These are phyloP conservation scores for Priceomyces medius DNA, from an alignment of 805 yeast genomes.

Conservation along the genomic window DNA sequence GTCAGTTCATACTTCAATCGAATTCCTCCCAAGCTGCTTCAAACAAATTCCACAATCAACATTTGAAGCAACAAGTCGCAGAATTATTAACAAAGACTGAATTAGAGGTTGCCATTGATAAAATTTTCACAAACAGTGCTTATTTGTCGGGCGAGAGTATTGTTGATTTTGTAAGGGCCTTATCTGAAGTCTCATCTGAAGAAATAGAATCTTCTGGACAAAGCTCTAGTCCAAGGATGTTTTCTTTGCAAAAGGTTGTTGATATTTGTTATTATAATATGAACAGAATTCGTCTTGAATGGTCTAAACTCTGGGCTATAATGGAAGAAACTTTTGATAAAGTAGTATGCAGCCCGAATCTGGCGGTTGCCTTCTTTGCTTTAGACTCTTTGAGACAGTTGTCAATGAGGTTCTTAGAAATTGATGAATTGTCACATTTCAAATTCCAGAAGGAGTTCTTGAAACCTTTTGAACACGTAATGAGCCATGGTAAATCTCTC, in stretches of 20 bases:
- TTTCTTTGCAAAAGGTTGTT: constrained; percentile 90
- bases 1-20: constrained; percentile 50
- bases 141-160: constrained; percentile 80
- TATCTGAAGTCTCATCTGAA: constrained; percentile 82
- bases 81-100: constrained; percentile 61
- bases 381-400: constrained; percentile 91
- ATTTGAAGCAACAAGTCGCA: constrained; percentile 57
- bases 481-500: constrained; percentile 61
- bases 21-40: constrained; percentile 68
- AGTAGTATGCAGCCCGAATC: constrained; percentile 78
- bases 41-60: constrained; percentile 70
- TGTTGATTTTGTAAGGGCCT: constrained; percentile 79
- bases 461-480: constrained; percentile 81
- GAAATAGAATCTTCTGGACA: constrained; percentile 88
- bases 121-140: constrained; percentile 80
- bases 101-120: constrained; percentile 78
- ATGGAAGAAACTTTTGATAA: constrained; percentile 87
- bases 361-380: constrained; percentile 82
- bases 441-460: constrained; percentile 93
- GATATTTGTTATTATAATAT: constrained; percentile 97
- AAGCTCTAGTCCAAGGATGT: constrained; percentile 82
- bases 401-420: constrained; percentile 85
- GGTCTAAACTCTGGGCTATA: constrained; percentile 93
- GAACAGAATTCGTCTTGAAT: constrained; percentile 93
- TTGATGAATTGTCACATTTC: constrained; percentile 93